Evolutionary conservation across 495 filamentous ascomycete species (phyloP), one percentile per base, ranked within the genome.

Genomic region (Aspergillus mulundensis): DNA sequence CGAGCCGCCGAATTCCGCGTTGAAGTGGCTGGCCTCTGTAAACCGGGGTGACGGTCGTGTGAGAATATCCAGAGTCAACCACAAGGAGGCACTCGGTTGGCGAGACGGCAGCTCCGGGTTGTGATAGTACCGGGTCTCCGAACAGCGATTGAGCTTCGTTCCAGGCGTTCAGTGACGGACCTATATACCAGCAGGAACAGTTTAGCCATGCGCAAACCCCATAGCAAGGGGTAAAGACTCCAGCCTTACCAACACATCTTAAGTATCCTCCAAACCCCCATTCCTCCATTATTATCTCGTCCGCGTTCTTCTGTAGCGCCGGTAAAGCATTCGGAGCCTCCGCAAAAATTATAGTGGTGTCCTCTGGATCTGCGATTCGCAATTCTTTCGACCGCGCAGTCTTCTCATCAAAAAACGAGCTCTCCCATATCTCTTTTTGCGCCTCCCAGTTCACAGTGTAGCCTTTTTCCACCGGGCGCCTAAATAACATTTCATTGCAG

Each of bases 231-330:
- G 7, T 39, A 11, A 41, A 0, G 11, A 14, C 12, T 25, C 38
- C 10, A 19, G 32, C 4, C 62, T 64, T 65, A 80, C 84, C 66
- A 54, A 89, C 70, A 61, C 80, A 86, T 46, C 94, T 81, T 54
- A 84, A 86, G 70, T 95, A 96, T 44, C 85, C 84, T 16, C 87
- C 82, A 71, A 97, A 97, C n/a, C 90, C 90, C 77, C 91, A 97
- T 67, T 97, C 92, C 66, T 99, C 94, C 76, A 97, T 97, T 0
- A 97, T 82, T 66, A 99, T 90, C 76, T 99, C 90, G 67, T 97
- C 94, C 55, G 89, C 90, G 66, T 96, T 91, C 16, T 82, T 83
- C 70, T 97, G 93, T 50, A 99, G 72, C 10, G 81, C 75, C 4
- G 85, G 82, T 42, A 93, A 80, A 3, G 87, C 84, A 69, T 97